Percentiles rank a stretch among this genome's conserved stretches.
Evolutionary conservation across 352 stramenopile genomes (phyloP).

Genomic region (Globisporangium heterothallicum): DNA sequence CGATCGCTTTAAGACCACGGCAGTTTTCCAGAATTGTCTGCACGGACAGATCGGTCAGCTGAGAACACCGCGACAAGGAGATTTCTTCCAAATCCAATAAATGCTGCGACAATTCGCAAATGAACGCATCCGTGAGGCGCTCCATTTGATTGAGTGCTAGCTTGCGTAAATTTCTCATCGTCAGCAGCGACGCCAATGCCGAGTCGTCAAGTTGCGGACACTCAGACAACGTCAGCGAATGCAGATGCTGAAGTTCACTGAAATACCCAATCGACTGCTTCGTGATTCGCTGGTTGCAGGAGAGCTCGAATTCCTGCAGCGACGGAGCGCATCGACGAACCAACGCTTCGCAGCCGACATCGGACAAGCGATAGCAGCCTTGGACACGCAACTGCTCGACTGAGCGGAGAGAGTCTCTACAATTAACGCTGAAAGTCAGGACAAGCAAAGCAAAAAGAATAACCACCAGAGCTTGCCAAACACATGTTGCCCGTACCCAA

Average conservation of each 20-base stretch:
- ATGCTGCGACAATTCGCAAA: constrained; percentile 12
- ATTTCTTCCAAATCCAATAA: constrained; percentile 55
- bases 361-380: constrained; percentile 73
- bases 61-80: constrained; percentile 63
- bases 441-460: constrained; percentile 1
- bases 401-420: constrained; percentile 42
- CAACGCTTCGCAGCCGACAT: constrained; percentile 53
- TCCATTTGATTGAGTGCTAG: constrained; percentile 78
- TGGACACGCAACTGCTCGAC: constrained; percentile 68
- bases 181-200: constrained; percentile 48
- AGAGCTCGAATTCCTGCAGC: constrained; percentile 69
- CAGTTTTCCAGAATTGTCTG: constrained; percentile 48
- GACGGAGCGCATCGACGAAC: constrained; percentile 66
- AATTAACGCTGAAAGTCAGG: neutral
- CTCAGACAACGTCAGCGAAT: constrained; percentile 66
- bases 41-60: constrained; percentile 51
- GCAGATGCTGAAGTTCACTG: constrained; percentile 54
- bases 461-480: neutral
- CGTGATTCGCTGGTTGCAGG: constrained; percentile 80
- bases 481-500: constrained; percentile 27
- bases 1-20: constrained; percentile 42
- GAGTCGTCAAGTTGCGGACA: constrained; percentile 69
- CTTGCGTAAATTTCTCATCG: constrained; percentile 59
- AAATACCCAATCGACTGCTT: constrained; percentile 72
- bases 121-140: constrained; percentile 54